These are phyloP conservation scores for Drechslerella coelobrocha DNA, from an alignment of 2,329 filamentous ascomycete species.

Conservation along the genomic window DNA sequence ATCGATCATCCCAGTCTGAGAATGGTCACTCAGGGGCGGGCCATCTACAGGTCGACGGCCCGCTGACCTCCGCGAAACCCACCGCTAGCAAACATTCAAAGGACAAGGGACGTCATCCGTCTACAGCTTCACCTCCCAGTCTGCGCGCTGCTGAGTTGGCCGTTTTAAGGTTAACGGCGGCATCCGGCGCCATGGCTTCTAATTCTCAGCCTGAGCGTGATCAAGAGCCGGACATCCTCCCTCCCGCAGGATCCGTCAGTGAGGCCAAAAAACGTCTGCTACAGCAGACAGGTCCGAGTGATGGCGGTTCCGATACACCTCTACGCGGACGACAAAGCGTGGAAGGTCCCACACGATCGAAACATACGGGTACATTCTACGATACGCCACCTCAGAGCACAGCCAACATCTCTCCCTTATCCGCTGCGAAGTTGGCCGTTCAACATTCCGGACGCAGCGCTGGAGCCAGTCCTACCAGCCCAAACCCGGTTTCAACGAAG, in stretches of 20 bases:
- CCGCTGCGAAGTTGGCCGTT: slow-evolving; percentile 44
- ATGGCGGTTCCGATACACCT: slow-evolving; percentile 22
- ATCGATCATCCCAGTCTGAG: slow-evolving; percentile 23
- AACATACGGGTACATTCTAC: slow-evolving; percentile 35
- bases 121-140: slow-evolving; percentile 31
- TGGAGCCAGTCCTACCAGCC: slow-evolving; percentile 14
- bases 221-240: slow-evolving; percentile 45
- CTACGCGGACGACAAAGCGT: slow-evolving; percentile 32
- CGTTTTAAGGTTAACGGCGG: slow-evolving; percentile 34
- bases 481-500: slow-evolving; percentile 12
- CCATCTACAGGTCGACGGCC: slow-evolving; percentile 21
- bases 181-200: slow-evolving; percentile 27
- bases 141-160: slow-evolving; percentile 34
- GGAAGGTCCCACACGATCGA: slow-evolving; percentile 37
- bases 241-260: slow-evolving; percentile 36
- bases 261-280: slow-evolving; percentile 35
- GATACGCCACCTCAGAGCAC: slow-evolving; percentile 40
- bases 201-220: slow-evolving; percentile 35
- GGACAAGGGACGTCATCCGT: neutral
- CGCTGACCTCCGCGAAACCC: slow-evolving; percentile 35
- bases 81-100: slow-evolving; percentile 25
- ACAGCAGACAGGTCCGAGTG: slow-evolving; percentile 26
- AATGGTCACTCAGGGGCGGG: slow-evolving; percentile 19
- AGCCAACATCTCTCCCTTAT: slow-evolving; percentile 40
- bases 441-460: slow-evolving; percentile 46